Percentiles rank a stretch among this genome's conserved stretches.
Evolutionary conservation across 2,329 filamentous ascomycete species (phyloP).

Genomic region (Fusarium dlaminii): DNA sequence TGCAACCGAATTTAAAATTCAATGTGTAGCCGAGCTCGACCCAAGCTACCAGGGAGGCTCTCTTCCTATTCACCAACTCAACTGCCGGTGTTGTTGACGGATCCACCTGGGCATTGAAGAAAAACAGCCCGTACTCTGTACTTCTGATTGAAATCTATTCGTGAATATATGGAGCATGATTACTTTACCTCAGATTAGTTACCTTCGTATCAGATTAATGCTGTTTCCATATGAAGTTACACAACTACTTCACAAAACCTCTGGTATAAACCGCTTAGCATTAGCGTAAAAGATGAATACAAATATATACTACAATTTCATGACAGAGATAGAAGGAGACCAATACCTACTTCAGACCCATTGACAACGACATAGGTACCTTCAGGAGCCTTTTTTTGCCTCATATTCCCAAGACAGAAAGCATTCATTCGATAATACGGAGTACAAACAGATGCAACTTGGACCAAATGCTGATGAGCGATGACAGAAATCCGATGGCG

Average conservation of each 20-base stretch:
- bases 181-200: slow-evolving; percentile 26
- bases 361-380: not conserved
- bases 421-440: not conserved
- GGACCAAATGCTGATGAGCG: not conserved
- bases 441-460: not conserved
- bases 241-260: not conserved
- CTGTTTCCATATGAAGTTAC: not conserved
- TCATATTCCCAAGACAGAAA: not conserved
- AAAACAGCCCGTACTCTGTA: slow-evolving; percentile 25
- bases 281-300: not conserved
- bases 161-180: slow-evolving; percentile 26
- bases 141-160: slow-evolving; percentile 27
- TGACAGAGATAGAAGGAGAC: not conserved
- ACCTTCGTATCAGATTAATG: not conserved
- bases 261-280: not conserved
- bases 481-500: not conserved
- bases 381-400: not conserved
- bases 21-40: slow-evolving; percentile 28
- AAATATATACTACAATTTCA: not conserved
- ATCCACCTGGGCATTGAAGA: slow-evolving; percentile 28
- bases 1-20: slow-evolving; percentile 27
- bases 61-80: slow-evolving; percentile 33
- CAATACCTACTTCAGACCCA: not conserved
- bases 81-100: slow-evolving; percentile 36
- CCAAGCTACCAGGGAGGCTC: slow-evolving; percentile 32